These are phyloP conservation scores for Kluyveromyces marxianus DNA, from an alignment of 1,139 yeast genomes.

Conservation along the genomic window DNA sequence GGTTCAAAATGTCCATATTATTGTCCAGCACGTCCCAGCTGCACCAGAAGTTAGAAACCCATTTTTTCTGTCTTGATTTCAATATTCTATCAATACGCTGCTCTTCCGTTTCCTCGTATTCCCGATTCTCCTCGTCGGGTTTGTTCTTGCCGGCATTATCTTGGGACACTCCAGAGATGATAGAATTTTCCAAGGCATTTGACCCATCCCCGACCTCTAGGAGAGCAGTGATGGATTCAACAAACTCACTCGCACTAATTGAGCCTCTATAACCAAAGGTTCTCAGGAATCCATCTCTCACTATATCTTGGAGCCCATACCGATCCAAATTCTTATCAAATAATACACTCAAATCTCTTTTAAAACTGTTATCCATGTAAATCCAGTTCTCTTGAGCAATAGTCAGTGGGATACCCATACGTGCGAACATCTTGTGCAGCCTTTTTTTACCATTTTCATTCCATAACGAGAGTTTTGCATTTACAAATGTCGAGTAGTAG, in stretches of 20 bases:
- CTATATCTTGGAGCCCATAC: constrained; percentile 77
- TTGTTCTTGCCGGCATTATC: constrained; percentile 8
- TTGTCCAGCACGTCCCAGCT: constrained; percentile 87
- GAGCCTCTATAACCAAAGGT: constrained; percentile 84
- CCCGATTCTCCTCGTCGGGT: constrained; percentile 26
- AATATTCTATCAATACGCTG: constrained; percentile 39
- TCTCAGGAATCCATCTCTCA: constrained; percentile 79
- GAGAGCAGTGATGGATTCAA: constrained; percentile 78
- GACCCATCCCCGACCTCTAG: constrained; percentile 52
- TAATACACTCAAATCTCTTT: constrained; percentile 62
- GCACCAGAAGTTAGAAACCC: constrained; percentile 89
- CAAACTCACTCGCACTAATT: constrained; percentile 88
- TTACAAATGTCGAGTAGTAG: constrained; percentile 80
- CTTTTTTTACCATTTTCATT: constrained; percentile 85
- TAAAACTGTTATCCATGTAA: constrained; percentile 76
- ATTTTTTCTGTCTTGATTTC: constrained; percentile 51
- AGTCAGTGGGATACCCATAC: constrained; percentile 88
- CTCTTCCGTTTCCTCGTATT: constrained; percentile 30
- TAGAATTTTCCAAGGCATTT: neutral
- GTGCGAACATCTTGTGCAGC: constrained; percentile 85
- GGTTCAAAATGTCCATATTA: constrained; percentile 48
- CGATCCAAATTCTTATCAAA: constrained; percentile 63
- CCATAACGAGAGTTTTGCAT: constrained; percentile 82
- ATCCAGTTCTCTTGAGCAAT: constrained; percentile 91
- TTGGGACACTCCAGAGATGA: neutral